These are phyloP conservation scores for Begonia fuchsioides DNA, from an alignment of 306 rosid genomes.

Conservation along the genomic window DNA sequence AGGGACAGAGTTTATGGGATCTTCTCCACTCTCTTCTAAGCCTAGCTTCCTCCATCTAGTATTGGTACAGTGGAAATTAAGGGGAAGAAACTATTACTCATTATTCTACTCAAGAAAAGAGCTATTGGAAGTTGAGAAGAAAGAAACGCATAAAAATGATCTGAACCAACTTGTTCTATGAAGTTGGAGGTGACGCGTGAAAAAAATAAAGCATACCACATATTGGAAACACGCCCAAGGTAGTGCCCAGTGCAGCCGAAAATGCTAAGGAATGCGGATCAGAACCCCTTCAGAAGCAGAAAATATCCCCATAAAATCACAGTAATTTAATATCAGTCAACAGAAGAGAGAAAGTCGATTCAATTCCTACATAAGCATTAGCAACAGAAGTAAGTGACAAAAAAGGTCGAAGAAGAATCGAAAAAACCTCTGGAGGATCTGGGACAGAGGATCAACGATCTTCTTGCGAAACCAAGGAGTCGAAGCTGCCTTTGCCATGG, in stretches of 20 bases:
- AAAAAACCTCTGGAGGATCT: conserved; percentile 48
- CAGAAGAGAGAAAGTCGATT: neutral
- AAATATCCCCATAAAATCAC: neutral
- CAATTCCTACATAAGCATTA: too few species aligned
- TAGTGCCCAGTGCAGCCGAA: conserved; percentile 80
- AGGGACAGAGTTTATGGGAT: too few species aligned
- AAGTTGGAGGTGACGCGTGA: too few species aligned
- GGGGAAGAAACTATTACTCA: too few species aligned
- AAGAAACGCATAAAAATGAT: too few species aligned
- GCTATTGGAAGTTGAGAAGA: too few species aligned
- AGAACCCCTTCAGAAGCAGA: conserved; percentile 49
- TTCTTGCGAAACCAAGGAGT: conserved; percentile 47
- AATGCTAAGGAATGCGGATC: conserved; percentile 79
- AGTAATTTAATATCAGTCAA: neutral
- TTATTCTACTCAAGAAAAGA: too few species aligned
- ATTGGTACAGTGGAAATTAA: too few species aligned
- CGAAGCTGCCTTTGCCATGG: conserved; percentile 14
- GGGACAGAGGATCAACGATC: conserved; percentile 51
- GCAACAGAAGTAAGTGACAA: too few species aligned
- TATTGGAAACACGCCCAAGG: conserved; percentile 80
- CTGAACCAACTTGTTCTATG: too few species aligned
- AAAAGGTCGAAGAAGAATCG: conserved; percentile 3
- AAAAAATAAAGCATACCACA: conserved; percentile 35
- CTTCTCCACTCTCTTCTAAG: too few species aligned
- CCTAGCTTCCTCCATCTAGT: too few species aligned